Percentiles rank a stretch among this genome's conserved stretches.
Conservation (phyloP, 2,329 filamentous ascomycete species). For the Diplodia scrobiculata region DNA sequence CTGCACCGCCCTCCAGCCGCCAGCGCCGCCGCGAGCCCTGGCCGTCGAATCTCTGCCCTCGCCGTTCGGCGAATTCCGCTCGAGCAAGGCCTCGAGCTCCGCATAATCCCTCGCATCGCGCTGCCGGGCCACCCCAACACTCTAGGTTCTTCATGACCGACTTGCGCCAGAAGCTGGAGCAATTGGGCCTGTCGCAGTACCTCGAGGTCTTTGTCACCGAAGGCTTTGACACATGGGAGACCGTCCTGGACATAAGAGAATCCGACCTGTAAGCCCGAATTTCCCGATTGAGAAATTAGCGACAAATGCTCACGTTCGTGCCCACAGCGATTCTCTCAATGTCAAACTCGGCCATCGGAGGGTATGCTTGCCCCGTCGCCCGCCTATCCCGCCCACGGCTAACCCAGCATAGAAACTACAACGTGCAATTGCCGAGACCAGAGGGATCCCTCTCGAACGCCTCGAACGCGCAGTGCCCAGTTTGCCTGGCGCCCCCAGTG, state of each 20-base stretch:
- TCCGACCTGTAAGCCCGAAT: conserved; percentile 68
- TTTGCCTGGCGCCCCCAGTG: conserved; percentile 37
- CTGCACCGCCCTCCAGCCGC: background rate
- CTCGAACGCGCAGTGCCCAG: conserved; percentile 20
- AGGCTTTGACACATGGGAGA: conserved; percentile 84
- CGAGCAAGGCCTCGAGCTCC: conserved; percentile 12
- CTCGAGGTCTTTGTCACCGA: conserved; percentile 71
- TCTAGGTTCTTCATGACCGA: conserved; percentile 59
- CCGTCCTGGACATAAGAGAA: conserved; percentile 79
- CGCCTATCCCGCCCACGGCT: background rate
- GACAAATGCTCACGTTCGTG: conserved; percentile 23
- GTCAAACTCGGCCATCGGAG: conserved; percentile 81
- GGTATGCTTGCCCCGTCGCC: conserved; percentile 53
- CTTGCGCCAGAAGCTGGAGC: conserved; percentile 67
- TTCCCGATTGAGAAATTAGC: background rate
- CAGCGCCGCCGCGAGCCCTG: background rate
- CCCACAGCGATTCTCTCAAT: conserved; percentile 65
- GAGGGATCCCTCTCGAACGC: conserved; percentile 53
- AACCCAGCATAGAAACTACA: conserved; percentile 68
- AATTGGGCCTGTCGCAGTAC: conserved; percentile 79
- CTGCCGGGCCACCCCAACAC: background rate
- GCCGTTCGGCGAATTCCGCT: conserved; percentile 5
- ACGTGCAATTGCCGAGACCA: conserved; percentile 73
- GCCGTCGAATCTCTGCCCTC: background rate
- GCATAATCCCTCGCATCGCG: background rate